Conservation (phyloP, 805 yeast species). For the Ogataea paraovalis region DNA sequence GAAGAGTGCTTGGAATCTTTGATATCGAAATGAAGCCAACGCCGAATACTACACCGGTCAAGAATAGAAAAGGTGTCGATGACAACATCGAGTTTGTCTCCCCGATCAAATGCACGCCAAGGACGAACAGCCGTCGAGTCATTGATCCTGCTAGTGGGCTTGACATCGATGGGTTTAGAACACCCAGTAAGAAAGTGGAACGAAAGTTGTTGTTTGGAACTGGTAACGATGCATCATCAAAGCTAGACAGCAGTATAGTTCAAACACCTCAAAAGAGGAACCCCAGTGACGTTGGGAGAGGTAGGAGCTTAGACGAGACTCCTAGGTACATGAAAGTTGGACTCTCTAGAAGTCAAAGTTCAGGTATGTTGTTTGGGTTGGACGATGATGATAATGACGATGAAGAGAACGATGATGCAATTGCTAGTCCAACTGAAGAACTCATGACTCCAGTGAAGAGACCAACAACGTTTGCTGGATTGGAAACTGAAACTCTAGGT, state of each 20-base stretch:
- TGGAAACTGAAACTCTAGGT: neutral
- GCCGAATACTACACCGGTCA: constrained; percentile 14
- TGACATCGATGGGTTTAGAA: constrained; percentile 21
- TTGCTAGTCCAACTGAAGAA: neutral
- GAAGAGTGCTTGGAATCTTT: constrained; percentile 69
- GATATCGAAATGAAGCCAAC: constrained; percentile 38
- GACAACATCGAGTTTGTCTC: neutral
- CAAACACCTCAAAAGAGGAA: constrained; percentile 13
- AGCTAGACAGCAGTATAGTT: too few species aligned
- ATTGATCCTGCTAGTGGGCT: neutral
- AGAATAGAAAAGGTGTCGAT: neutral
- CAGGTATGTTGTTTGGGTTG: constrained; percentile 1
- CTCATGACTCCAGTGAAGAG: neutral
- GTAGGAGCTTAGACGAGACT: constrained; percentile 14
- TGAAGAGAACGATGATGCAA: neutral
- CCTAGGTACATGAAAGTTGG: constrained; percentile 19
- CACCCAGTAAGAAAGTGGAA: constrained; percentile 27
- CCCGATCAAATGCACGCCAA: neutral
- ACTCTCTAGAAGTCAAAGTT: constrained; percentile 5
- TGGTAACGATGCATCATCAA: constrained; percentile 1
- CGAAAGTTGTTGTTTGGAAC: constrained; percentile 16
- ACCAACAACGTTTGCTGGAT: too few species aligned
- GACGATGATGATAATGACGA: constrained; percentile 2
- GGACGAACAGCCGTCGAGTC: neutral
- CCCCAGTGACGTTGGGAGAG: too few species aligned